Base-by-base conservation (phyloP, 805 yeast species). In the Scheffersomyces coipomensis region DNA sequence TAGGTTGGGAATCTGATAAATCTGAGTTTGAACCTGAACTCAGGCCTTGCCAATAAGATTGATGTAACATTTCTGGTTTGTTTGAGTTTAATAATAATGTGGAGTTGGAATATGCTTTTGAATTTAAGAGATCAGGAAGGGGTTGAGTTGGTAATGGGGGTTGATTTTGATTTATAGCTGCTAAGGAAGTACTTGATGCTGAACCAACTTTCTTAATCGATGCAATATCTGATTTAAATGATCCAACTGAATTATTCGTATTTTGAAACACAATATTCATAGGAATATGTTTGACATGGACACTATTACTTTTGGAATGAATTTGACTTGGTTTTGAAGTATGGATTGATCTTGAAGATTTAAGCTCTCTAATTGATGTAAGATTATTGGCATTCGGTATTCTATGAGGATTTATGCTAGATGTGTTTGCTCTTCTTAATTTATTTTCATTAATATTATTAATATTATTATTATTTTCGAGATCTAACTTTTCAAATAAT, bases 401-500 rank as follows among this genome's bases (percentile, higher is more conserved):
- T 27, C 30, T n/a, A 10, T 15, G 7, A 5, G 30, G 8, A 11
- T 17, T 18, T 18, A 18, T 13, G 13, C 13, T 30, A 11, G 33
- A 30, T 23, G 11, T 23, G 18, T 11, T 30, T 30, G 17, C 18
- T n/a, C 15, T 30, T 30, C 17, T 18, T 17, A 30, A 18, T 9
- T 19, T 18, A 18, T n/a, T 30, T 17, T 18, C 23, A 30, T 19
- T 21, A 8, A 12, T 35, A 7, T 25, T 21, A 19, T 13, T 32
- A 13, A 6, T 23, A 11, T 18, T 34, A 13, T 31, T 38, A 17
- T 34, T 38, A 25, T 52, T 59, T n/a, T 55, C 64, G 8, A 60
- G 40, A 7, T 54, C 56, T 19, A 60, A 40, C 10, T 61, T 46
- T 41, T 64, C 67, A 18, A 64, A 46, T 16, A 62, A 49, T 31